Conservation (phyloP, 495 filamentous ascomycete species). For the Aspergillus sclerotiicarbonarius region DNA sequence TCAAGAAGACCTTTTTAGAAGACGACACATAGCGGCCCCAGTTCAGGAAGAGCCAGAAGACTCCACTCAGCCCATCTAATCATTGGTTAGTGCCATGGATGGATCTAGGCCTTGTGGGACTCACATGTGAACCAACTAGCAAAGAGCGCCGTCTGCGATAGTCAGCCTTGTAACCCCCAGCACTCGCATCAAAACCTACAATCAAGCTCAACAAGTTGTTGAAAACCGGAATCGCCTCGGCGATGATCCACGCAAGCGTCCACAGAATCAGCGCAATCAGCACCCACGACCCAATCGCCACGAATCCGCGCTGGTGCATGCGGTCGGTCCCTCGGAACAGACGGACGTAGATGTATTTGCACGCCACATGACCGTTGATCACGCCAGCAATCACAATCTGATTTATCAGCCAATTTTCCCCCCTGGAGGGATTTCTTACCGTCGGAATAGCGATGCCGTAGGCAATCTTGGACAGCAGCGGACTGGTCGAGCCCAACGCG, state of each 20-base stretch:
- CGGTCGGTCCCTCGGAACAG: slow-evolving; percentile 44
- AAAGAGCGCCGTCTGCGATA: slow-evolving; percentile 17
- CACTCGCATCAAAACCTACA: not conserved
- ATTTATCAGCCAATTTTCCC: slow-evolving; percentile 9
- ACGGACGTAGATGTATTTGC: slow-evolving; percentile 58
- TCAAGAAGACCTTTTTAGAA: slow-evolving; percentile 27
- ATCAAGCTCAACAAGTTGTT: slow-evolving; percentile 50
- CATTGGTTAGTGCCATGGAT: not conserved
- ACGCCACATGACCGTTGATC: slow-evolving; percentile 55
- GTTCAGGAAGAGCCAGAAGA: slow-evolving; percentile 43
- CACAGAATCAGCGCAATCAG: slow-evolving; percentile 51
- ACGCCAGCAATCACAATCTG: slow-evolving; percentile 49
- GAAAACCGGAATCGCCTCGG: slow-evolving; percentile 63
- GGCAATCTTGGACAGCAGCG: slow-evolving; percentile 55
- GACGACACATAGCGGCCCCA: slow-evolving; percentile 25
- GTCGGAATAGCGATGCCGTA: slow-evolving; percentile 71
- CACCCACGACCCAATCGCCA: slow-evolving; percentile 44
- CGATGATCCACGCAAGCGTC: slow-evolving; percentile 59
- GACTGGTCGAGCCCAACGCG: slow-evolving; percentile 60
- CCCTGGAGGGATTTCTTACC: slow-evolving; percentile 16
- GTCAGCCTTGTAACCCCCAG: not conserved
- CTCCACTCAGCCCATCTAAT: slow-evolving; percentile 30
- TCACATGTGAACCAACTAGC: slow-evolving; percentile 26
- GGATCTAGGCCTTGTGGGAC: not conserved
- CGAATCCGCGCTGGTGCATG: slow-evolving; percentile 50